Percentiles rank a stretch among this genome's conserved stretches.
phyloP scores from a whole-genome alignment of 2,329 filamentous ascomycete genomes.

The Rhynchosporium secalis region DNA sequence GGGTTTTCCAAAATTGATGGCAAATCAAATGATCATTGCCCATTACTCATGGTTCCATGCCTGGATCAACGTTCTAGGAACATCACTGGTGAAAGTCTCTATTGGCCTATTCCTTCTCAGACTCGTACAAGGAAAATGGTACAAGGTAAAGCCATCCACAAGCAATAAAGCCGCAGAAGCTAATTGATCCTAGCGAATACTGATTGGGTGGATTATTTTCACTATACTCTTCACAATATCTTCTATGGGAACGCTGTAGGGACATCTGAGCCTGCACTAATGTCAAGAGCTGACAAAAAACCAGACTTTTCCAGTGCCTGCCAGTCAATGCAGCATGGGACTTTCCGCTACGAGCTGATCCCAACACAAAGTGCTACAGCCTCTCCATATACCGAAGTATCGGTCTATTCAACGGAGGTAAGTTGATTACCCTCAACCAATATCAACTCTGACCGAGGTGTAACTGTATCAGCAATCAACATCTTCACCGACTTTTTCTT shows the following conservation, averaged over 20 bases:
- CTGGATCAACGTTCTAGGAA: constrained; percentile 46
- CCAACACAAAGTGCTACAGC: constrained; percentile 45
- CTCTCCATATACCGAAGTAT: constrained; percentile 43
- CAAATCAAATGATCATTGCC: constrained; percentile 34
- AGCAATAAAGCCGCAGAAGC: constrained; percentile 40
- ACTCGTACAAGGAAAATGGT: constrained; percentile 41
- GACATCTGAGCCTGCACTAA: not conserved
- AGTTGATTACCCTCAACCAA: constrained; percentile 10
- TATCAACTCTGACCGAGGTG: not conserved
- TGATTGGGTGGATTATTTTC: constrained; percentile 13
- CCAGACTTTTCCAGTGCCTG: constrained; percentile 48
- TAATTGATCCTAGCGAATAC: constrained; percentile 19
- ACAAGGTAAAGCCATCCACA: constrained; percentile 43
- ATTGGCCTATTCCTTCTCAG: constrained; percentile 29
- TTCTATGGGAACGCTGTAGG: constrained; percentile 15
- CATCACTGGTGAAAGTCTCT: constrained; percentile 38
- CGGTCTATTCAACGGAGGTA: constrained; percentile 49
- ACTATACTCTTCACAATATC: constrained; percentile 9
- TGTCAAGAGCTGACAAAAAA: not conserved
- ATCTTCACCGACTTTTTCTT: constrained; percentile 37
- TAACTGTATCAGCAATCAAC: constrained; percentile 28
- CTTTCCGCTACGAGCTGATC: constrained; percentile 31
- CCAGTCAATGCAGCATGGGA: constrained; percentile 50
- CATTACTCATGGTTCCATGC: constrained; percentile 46
- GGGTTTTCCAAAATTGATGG: constrained; percentile 34